These are phyloP conservation scores for Zygosaccharomyces sapae DNA, from an alignment of 1,139 yeast genomes.

Conservation along the genomic window DNA sequence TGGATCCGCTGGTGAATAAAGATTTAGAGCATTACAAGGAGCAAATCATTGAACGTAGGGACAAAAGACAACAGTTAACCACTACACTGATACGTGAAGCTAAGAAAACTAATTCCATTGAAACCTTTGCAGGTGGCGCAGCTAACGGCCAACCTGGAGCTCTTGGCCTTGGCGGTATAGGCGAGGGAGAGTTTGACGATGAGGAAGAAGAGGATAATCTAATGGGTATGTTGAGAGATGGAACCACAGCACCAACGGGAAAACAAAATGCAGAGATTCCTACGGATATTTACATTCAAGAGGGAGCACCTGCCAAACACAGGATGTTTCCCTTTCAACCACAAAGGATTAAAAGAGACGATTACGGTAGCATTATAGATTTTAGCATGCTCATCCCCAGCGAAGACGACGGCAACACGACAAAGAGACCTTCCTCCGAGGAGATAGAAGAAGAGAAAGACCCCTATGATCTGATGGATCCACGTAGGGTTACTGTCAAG, in stretches of 20 bases:
- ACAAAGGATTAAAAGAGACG: conserved; percentile 62
- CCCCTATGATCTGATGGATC: conserved; percentile 26
- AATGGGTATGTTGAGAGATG: conserved; percentile 20
- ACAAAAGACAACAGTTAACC: conserved; percentile 31
- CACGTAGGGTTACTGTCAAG: conserved; percentile 21
- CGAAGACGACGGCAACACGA: conserved; percentile 45
- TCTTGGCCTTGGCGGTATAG: conserved; percentile 14
- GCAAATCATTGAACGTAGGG: conserved; percentile 41
- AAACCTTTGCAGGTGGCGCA: conserved; percentile 12
- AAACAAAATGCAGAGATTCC: conserved; percentile 29
- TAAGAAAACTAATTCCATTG: conserved; percentile 14
- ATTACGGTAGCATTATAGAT: conserved; percentile 76
- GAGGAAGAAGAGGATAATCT: conserved; percentile 34
- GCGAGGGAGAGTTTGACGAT: conserved; percentile 24
- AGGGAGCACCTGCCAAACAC: conserved; percentile 54
- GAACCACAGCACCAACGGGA: conserved; percentile 14
- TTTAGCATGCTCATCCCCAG: conserved; percentile 45
- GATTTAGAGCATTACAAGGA: conserved; percentile 50
- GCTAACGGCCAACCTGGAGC: conserved; percentile 7
- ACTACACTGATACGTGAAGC: conserved; percentile 20
- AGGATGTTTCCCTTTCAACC: conserved; percentile 74
- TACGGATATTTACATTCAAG: conserved; percentile 61
- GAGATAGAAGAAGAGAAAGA: conserved; percentile 29
- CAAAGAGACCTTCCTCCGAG: conserved; percentile 19
- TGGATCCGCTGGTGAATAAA: conserved; percentile 45